phyloP scores from a whole-genome alignment of 345 rosid genomes.

The Sonneratia alba region DNA sequence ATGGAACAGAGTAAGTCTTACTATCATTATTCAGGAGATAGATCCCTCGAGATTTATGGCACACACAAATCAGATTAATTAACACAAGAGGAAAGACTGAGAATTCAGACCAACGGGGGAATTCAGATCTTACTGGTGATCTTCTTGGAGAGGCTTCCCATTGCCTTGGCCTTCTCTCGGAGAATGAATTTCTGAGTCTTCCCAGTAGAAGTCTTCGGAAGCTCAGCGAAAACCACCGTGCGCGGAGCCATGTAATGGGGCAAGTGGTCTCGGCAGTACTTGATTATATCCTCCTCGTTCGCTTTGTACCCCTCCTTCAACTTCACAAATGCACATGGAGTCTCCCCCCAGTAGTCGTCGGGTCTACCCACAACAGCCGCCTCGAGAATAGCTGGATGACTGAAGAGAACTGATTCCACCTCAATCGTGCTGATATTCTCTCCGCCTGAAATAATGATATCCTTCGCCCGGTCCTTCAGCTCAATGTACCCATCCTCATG shows the following conservation, averaged over 20 bases:
- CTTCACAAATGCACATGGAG: conserved; percentile 38
- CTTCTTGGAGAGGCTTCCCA: conserved; percentile 53
- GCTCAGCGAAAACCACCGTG: conserved; percentile 52
- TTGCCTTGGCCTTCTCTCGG: conserved; percentile 47
- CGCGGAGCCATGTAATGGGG: conserved; percentile 66
- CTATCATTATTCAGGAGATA: background rate
- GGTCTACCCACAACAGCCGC: conserved; percentile 74
- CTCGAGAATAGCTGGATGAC: conserved; percentile 59
- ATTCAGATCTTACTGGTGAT: conserved; percentile 46
- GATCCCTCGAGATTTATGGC: background rate
- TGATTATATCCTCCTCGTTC: conserved; percentile 18
- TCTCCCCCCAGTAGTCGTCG: conserved; percentile 71
- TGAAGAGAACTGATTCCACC: conserved; percentile 53
- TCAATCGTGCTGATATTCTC: conserved; percentile 70
- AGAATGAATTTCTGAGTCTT: conserved; percentile 57
- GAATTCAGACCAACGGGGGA: background rate
- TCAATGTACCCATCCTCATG: conserved; percentile 68
- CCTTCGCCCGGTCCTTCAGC: conserved; percentile 66
- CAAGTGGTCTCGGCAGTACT: conserved; percentile 38
- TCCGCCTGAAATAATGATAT: conserved; percentile 68
- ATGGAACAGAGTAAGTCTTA: background rate
- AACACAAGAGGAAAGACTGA: background rate
- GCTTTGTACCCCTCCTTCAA: conserved; percentile 49
- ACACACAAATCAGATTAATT: background rate
- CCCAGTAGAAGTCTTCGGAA: conserved; percentile 72